phyloP scores from a whole-genome alignment of 768 basidiomycete species.

The Gelatoporia subvermispora region DNA sequence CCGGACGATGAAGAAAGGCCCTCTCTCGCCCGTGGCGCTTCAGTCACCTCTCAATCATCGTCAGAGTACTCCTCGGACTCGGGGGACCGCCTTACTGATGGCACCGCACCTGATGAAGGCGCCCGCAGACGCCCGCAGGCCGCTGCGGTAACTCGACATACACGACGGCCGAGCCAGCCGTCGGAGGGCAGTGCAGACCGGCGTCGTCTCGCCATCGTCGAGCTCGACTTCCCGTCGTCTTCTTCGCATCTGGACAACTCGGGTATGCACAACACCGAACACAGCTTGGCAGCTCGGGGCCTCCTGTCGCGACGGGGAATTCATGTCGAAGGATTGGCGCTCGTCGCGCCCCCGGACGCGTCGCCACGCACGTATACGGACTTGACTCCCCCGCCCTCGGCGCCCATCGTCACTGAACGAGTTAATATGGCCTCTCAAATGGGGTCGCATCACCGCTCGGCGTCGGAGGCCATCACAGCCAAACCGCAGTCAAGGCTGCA shows the following conservation, averaged over 20 bases:
- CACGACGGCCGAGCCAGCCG: conserved; percentile 46
- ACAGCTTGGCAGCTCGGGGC: conserved; percentile 6
- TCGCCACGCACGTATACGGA: conserved; percentile 47
- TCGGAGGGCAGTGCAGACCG: conserved; percentile 61
- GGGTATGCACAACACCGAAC: conserved; percentile 5
- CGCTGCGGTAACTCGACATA: conserved; percentile 21
- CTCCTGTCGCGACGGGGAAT: conserved; percentile 20
- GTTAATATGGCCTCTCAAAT: background rate
- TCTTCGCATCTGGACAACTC: conserved; percentile 21
- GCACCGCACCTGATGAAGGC: background rate
- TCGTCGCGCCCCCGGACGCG: conserved; percentile 72
- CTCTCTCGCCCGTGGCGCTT: conserved; percentile 5
- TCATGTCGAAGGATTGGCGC: conserved; percentile 43
- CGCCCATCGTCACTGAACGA: conserved; percentile 27
- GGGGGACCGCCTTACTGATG: background rate
- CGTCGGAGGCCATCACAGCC: conserved; percentile 38
- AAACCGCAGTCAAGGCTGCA: conserved; percentile 28
- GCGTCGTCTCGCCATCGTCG: conserved; percentile 61
- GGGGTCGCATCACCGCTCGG: conserved; percentile 38
- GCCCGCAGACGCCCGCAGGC: background rate
- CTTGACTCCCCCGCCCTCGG: conserved; percentile 47
- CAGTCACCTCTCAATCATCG: conserved; percentile 51
- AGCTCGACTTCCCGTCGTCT: conserved; percentile 41
- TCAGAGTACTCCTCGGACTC: conserved; percentile 31
- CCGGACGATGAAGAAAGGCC: conserved; percentile 8